phyloP scores from a whole-genome alignment of 495 filamentous ascomycete species.

The Rostrohypoxylon terebratum region DNA sequence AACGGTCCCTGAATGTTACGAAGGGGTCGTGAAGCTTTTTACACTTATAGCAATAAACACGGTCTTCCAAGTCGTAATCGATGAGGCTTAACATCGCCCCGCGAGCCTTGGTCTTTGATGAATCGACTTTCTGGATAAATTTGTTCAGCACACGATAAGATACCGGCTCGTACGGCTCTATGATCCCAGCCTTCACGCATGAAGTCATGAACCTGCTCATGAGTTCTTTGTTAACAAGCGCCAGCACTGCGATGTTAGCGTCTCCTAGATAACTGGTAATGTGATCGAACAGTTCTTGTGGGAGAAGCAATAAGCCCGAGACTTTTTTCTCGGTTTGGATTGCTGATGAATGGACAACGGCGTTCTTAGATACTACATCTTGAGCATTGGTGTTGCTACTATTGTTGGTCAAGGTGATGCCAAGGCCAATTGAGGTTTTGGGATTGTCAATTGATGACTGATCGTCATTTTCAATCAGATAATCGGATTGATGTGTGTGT shows the following conservation, averaged over 20 bases:
- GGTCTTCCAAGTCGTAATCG: slow-evolving; percentile 38
- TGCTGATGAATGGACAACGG: neutral
- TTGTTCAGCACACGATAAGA: slow-evolving; percentile 18
- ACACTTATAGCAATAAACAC: slow-evolving; percentile 43
- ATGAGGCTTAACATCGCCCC: slow-evolving; percentile 31
- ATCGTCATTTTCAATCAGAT: slow-evolving; percentile 29
- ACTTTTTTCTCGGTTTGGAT: neutral
- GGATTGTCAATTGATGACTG: slow-evolving; percentile 33
- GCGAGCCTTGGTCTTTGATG: slow-evolving; percentile 31
- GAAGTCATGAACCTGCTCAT: slow-evolving; percentile 35
- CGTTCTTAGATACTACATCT: neutral
- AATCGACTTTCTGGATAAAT: slow-evolving; percentile 21
- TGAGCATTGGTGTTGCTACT: slow-evolving; percentile 11
- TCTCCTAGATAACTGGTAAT: slow-evolving; percentile 31
- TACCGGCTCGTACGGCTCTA: slow-evolving; percentile 6
- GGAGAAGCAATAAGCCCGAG: slow-evolving; percentile 30
- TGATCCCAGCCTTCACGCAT: neutral
- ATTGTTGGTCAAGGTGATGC: slow-evolving; percentile 13
- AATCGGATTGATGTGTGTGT: neutral
- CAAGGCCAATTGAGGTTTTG: slow-evolving; percentile 11
- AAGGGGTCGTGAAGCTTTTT: slow-evolving; percentile 39
- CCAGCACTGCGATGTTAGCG: slow-evolving; percentile 27
- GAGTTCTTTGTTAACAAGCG: slow-evolving; percentile 44
- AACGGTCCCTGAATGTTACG: slow-evolving; percentile 31
- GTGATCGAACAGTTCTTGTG: slow-evolving; percentile 40